These are phyloP conservation scores for Porogramme epimiltina DNA, from an alignment of 1,284 basidiomycete genomes.

Conservation along the genomic window DNA sequence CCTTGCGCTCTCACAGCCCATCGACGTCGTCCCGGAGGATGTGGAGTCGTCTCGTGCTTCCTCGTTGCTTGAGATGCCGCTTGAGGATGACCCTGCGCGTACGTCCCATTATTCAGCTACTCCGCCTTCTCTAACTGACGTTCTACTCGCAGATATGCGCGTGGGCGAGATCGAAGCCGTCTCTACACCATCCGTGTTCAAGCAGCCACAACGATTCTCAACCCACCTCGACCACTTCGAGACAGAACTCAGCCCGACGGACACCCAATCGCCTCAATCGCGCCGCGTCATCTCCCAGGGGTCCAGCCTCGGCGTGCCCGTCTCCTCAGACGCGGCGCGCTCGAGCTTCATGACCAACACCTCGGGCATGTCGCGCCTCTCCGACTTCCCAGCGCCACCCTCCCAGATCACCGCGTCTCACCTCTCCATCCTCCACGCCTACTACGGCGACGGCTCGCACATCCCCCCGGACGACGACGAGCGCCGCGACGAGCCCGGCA, in stretches of 20 bases:
- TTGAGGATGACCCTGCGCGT: constrained; percentile 47
- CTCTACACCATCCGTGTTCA: constrained; percentile 48
- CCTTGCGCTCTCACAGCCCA: constrained; percentile 28
- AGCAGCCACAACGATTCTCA: constrained; percentile 44
- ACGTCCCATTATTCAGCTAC: constrained; percentile 20
- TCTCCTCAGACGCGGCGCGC: constrained; percentile 46
- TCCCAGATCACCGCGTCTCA: constrained; percentile 24
- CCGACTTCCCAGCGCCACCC: constrained; percentile 72
- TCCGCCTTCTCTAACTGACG: constrained; percentile 6
- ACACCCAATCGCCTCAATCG: constrained; percentile 3
- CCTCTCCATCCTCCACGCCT: constrained; percentile 25
- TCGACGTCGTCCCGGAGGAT: constrained; percentile 61
- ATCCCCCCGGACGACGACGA: not conserved
- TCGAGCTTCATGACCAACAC: constrained; percentile 70
- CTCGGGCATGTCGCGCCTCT: constrained; percentile 60
- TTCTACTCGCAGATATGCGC: constrained; percentile 45
- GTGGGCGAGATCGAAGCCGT: constrained; percentile 55
- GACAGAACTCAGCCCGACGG: constrained; percentile 15
- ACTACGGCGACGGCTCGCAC: constrained; percentile 22
- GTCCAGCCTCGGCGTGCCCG: constrained; percentile 41
- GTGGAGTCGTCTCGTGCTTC: constrained; percentile 58
- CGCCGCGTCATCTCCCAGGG: constrained; percentile 25
- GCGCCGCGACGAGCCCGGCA: constrained; percentile 11
- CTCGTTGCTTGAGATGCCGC: constrained; percentile 45
- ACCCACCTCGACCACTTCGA: constrained; percentile 32